These are phyloP conservation scores for Bretziella fagacearum DNA, from an alignment of 2,329 filamentous ascomycete genomes.

Conservation along the genomic window DNA sequence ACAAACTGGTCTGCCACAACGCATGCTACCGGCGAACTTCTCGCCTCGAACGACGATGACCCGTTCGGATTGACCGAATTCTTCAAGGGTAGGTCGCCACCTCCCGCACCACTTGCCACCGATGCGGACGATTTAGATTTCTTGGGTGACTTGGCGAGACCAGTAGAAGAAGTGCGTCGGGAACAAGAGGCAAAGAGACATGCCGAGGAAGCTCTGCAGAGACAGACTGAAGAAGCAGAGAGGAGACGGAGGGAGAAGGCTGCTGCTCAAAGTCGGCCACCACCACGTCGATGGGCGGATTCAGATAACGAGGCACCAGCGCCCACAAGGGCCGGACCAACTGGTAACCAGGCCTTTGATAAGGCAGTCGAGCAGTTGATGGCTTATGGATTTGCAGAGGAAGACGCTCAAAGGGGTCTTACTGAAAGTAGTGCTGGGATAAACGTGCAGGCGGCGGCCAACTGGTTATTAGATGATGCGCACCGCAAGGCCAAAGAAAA, in stretches of 20 bases:
- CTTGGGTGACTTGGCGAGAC: slow-evolving; percentile 45
- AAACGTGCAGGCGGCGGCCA: slow-evolving; percentile 73
- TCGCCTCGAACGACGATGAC: slow-evolving; percentile 60
- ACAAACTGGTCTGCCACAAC: slow-evolving; percentile 33
- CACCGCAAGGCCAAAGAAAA: slow-evolving; percentile 70
- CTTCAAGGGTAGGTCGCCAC: slow-evolving; percentile 22
- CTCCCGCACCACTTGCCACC: slow-evolving; percentile 15
- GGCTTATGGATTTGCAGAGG: slow-evolving; percentile 82
- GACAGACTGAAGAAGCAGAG: neutral
- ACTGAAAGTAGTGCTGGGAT: slow-evolving; percentile 61
- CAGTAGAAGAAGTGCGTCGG: slow-evolving; percentile 44
- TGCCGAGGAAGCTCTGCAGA: slow-evolving; percentile 1
- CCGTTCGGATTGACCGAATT: slow-evolving; percentile 66
- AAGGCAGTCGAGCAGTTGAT: slow-evolving; percentile 73
- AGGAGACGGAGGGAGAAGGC: neutral
- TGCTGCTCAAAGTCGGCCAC: slow-evolving; percentile 18
- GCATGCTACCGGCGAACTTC: slow-evolving; percentile 20
- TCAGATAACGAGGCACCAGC: slow-evolving; percentile 25
- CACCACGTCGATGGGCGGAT: slow-evolving; percentile 22
- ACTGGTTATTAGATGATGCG: slow-evolving; percentile 80
- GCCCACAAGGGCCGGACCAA: neutral
- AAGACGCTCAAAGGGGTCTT: slow-evolving; percentile 67
- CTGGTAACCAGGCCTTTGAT: slow-evolving; percentile 33
- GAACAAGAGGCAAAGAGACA: slow-evolving; percentile 21
- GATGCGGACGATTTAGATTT: slow-evolving; percentile 45